A percentile compares a stretch with the other conserved stretches of the same genome.
These are phyloP conservation scores for Entophlyctis luteolus DNA, from an alignment of 192 early-diverging fungal species.

Conservation along the genomic window DNA sequence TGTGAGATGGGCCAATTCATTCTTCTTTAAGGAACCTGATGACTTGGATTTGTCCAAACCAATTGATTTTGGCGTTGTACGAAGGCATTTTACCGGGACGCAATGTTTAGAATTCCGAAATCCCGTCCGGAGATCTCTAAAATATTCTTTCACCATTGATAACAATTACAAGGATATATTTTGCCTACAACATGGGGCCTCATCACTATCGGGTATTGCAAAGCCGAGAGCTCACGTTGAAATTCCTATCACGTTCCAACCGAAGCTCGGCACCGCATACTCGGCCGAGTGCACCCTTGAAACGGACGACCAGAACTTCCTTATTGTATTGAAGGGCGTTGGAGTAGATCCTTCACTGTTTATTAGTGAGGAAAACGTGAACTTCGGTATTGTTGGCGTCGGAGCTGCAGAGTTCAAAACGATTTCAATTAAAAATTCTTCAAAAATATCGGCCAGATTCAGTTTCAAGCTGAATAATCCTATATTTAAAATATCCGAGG, in stretches of 20 bases:
- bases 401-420: slow-evolving; percentile 44
- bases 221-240: slow-evolving; percentile 21
- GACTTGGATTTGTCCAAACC: slow-evolving; percentile 29
- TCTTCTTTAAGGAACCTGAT: slow-evolving; percentile 31
- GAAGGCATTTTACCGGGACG: slow-evolving; percentile 2
- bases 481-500: not conserved
- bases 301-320: slow-evolving; percentile 37
- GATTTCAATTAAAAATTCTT: slow-evolving; percentile 37
- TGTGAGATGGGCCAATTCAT: not conserved
- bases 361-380: slow-evolving; percentile 24
- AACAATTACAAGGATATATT: slow-evolving; percentile 41
- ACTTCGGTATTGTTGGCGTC: slow-evolving; percentile 55
- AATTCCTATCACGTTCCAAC: slow-evolving; percentile 38
- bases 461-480: not conserved
- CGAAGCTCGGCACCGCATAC: slow-evolving; percentile 34
- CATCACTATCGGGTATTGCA: slow-evolving; percentile 27
- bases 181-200: slow-evolving; percentile 9
- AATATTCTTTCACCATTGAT: slow-evolving; percentile 44
- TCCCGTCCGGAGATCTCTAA: slow-evolving; percentile 35
- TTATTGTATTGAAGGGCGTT: slow-evolving; percentile 33
- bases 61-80: slow-evolving; percentile 42
- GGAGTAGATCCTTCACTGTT: slow-evolving; percentile 40
- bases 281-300: slow-evolving; percentile 33
- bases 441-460: slow-evolving; percentile 30
- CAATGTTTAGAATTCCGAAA: slow-evolving; percentile 41